Conservation (phyloP, 1,139 yeast genomes). For the Candida neerlandica region DNA sequence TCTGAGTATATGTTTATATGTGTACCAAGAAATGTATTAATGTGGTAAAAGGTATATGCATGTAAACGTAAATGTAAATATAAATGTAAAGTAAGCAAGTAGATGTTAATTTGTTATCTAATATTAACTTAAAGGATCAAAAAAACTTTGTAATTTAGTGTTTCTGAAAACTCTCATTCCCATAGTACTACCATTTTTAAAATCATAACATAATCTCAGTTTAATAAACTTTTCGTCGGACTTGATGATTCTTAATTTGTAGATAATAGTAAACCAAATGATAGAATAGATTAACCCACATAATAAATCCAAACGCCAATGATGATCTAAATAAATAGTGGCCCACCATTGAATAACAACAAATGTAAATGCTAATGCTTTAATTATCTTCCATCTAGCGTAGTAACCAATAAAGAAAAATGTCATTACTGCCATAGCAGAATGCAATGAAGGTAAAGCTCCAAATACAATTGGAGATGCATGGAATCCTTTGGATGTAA, state of each 20-base stretch:
- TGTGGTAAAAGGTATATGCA: neutral
- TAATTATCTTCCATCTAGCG: constrained; percentile 38
- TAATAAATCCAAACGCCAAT: constrained; percentile 63
- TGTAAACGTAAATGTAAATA: neutral
- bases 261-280: constrained; percentile 41
- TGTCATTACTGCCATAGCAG: constrained; percentile 62
- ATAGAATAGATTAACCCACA: constrained; percentile 56
- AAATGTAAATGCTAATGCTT: constrained; percentile 36
- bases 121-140: constrained; percentile 45
- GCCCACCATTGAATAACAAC: constrained; percentile 72
- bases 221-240: constrained; percentile 30
- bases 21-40: neutral
- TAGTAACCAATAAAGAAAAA: constrained; percentile 49
- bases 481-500: constrained; percentile 64
- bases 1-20: no score
- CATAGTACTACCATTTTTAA: constrained; percentile 47
- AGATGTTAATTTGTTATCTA: no score
- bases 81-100: neutral
- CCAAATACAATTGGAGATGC: constrained; percentile 72
- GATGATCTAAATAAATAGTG: constrained; percentile 72
- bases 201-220: constrained; percentile 36
- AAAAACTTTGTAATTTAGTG: constrained; percentile 48
- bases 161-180: constrained; percentile 62
- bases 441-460: constrained; percentile 67
- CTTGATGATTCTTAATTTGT: constrained; percentile 20